Evolutionary conservation across 805 yeast species (phyloP).

Genomic region (Kluyveromyces siamensis): DNA sequence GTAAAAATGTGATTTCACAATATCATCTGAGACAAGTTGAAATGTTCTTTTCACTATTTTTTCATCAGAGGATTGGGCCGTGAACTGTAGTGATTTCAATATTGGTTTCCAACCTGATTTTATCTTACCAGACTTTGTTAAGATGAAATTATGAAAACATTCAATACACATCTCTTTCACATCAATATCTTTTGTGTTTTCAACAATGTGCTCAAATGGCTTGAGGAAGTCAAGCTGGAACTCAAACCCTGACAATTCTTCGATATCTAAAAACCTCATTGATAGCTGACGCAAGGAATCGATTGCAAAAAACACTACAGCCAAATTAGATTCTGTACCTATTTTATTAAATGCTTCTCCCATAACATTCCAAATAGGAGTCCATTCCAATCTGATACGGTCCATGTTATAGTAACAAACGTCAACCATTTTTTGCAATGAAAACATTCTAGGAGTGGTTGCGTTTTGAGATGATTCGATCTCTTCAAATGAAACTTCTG

Average conservation of each 20-base stretch:
- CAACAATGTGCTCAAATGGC: constrained; percentile 77
- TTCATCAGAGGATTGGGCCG: constrained; percentile 51
- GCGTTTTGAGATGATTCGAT: constrained; percentile 81
- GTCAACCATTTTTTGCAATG: constrained; percentile 92
- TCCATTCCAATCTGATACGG: constrained; percentile 94
- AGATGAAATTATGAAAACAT: constrained; percentile 77
- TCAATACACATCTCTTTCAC: constrained; percentile 87
- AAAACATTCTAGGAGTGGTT: constrained; percentile 78
- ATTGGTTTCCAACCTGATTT: constrained; percentile 94
- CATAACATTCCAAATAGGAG: constrained; percentile 89
- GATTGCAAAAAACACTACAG: constrained; percentile 80
- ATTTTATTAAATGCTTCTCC: constrained; percentile 81
- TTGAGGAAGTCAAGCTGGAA: constrained; percentile 89
- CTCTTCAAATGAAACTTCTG: constrained; percentile 83
- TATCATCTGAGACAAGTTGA: constrained; percentile 46
- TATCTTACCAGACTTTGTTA: constrained; percentile 62
- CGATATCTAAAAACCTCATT: constrained; percentile 85
- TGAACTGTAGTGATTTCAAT: constrained; percentile 64
- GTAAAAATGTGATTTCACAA: constrained; percentile 52
- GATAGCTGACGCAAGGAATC: constrained; percentile 91
- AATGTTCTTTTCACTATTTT: constrained; percentile 55
- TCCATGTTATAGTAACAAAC: constrained; percentile 97
- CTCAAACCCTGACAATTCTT: constrained; percentile 89
- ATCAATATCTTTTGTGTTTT: constrained; percentile 54
- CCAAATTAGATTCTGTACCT: constrained; percentile 68